Evolutionary conservation across 169 alveolate genomes (phyloP).

Genomic region (Toxoplasma gondii): DNA sequence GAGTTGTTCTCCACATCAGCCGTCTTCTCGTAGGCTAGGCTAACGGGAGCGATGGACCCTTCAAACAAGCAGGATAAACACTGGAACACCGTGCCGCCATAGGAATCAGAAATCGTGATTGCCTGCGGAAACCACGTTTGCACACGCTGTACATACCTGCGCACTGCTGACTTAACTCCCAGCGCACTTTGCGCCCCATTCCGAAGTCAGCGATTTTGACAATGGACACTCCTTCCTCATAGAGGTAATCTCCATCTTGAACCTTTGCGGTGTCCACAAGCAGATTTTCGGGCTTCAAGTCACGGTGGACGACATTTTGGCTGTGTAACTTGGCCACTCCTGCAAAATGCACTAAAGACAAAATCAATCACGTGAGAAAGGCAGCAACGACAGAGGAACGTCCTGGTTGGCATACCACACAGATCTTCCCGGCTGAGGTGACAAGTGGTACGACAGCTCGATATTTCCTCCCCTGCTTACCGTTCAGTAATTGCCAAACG

Average conservation of each 20-base stretch:
- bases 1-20: not conserved
- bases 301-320: constrained; percentile 81
- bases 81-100: not conserved
- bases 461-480: not conserved
- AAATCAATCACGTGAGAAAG: too few relatives aligned
- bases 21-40: not conserved
- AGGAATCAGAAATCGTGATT: not conserved
- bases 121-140: not conserved
- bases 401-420: not conserved
- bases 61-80: not conserved
- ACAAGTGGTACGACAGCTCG: too few relatives aligned
- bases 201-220: constrained; percentile 39
- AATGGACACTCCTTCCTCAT: constrained; percentile 15
- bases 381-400: not conserved
- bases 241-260: not conserved
- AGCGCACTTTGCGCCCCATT: constrained; percentile 36
- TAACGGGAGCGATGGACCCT: not conserved
- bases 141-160: constrained; percentile 1
- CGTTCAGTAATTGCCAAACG: constrained; percentile 43
- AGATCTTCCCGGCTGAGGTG: not conserved
- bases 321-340: constrained; percentile 70
- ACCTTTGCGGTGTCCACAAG: constrained; percentile 44
- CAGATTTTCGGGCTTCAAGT: constrained; percentile 83
- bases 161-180: constrained; percentile 9
- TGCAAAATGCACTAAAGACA: not conserved